A percentile compares a stretch with the other conserved stretches of the same genome.
Evolutionary conservation across 2,329 filamentous ascomycete species (phyloP).

Genomic region (Clarireedia monteithiana): DNA sequence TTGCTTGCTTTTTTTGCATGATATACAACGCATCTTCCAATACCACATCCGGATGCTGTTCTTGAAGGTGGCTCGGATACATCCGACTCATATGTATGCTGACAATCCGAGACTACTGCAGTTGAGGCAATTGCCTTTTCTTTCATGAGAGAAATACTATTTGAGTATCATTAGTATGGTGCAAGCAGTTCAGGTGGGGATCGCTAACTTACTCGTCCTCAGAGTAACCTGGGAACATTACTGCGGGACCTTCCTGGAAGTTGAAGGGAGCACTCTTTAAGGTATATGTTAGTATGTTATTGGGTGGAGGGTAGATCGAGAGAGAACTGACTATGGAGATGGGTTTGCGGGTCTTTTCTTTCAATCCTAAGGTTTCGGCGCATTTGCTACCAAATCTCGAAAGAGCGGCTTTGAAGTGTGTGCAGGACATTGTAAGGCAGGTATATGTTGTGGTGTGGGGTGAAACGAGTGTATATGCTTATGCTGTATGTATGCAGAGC

Average conservation of each 20-base stretch:
- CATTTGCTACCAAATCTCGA: constrained; percentile 13
- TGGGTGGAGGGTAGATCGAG: neutral
- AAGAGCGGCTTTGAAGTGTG: constrained; percentile 9
- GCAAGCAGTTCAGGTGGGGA: neutral
- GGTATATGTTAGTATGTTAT: constrained; percentile 19
- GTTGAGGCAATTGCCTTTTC: constrained; percentile 29
- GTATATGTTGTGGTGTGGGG: neutral
- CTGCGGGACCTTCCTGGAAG: constrained; percentile 44
- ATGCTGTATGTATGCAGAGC: neutral
- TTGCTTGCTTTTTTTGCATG: constrained; percentile 24
- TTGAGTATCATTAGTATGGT: neutral
- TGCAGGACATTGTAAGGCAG: constrained; percentile 12
- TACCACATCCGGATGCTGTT: constrained; percentile 17
- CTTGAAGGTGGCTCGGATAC: constrained; percentile 13
- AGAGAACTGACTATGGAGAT: constrained; percentile 14
- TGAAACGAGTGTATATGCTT: constrained; percentile 1
- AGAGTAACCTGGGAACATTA: constrained; percentile 46
- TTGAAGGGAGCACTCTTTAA: constrained; percentile 51
- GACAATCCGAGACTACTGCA: constrained; percentile 19
- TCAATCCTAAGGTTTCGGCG: constrained; percentile 14
- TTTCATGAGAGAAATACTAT: constrained; percentile 27
- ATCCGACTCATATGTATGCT: constrained; percentile 11
- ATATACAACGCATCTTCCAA: constrained; percentile 18
- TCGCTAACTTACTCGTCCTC: constrained; percentile 47
- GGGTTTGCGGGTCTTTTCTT: constrained; percentile 12